A percentile compares a stretch with the other conserved stretches of the same genome.
These are phyloP conservation scores for Begonia loranthoides DNA, from an alignment of 306 rosid species.

Conservation along the genomic window DNA sequence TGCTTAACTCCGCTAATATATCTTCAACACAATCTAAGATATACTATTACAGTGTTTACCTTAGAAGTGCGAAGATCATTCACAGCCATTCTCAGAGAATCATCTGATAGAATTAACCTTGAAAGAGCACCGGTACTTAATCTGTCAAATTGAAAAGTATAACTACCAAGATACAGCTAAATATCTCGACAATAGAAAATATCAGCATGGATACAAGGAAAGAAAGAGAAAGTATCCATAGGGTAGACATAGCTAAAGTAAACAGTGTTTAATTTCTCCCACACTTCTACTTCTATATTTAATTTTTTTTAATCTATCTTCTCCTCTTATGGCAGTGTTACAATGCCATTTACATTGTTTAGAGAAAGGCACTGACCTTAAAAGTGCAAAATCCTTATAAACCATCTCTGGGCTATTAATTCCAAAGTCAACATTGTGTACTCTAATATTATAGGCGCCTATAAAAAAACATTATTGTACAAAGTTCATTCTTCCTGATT, in stretches of 20 bases:
- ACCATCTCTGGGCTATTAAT: no score
- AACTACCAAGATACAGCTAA: conserved; percentile 7
- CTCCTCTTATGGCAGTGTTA: no score
- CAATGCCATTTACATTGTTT: no score
- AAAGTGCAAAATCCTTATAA: no score
- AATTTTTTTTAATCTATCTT: no score
- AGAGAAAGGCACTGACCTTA: no score
- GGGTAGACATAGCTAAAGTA: no score
- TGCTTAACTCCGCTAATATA: no score
- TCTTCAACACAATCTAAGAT: neutral
- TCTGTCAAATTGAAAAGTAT: conserved; percentile 19
- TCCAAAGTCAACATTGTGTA: neutral
- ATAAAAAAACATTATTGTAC: neutral
- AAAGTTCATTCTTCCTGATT: no score
- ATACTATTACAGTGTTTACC: conserved; percentile 15
- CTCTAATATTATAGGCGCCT: neutral
- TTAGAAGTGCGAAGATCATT: conserved; percentile 64
- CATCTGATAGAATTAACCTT: conserved; percentile 74
- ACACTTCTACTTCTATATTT: neutral
- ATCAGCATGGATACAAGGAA: neutral
- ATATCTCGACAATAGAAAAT: neutral
- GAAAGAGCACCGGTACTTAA: conserved; percentile 80
- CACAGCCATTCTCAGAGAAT: conserved; percentile 77
- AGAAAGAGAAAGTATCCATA: neutral
- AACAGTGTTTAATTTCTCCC: neutral